Percentiles rank a stretch among this genome's conserved stretches.
Conservation (phyloP, 805 yeast genomes). For the Yarrowia phangngaensis region DNA sequence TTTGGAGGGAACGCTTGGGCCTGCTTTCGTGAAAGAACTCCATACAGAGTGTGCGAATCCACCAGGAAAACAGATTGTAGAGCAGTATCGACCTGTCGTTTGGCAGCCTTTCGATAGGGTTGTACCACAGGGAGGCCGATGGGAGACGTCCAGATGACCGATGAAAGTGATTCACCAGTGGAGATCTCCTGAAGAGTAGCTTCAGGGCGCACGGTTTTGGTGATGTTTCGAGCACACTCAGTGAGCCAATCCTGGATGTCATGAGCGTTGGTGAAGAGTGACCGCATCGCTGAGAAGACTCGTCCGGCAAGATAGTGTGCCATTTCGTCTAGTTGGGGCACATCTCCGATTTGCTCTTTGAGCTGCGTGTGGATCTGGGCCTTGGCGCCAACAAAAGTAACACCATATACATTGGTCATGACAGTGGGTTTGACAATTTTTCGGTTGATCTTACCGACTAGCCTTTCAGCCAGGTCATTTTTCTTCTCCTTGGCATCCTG, state of each 20-base stretch:
- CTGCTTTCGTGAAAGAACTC: constrained; percentile 86
- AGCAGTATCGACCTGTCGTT: constrained; percentile 69
- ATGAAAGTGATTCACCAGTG: constrained; percentile 56
- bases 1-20: constrained; percentile 94
- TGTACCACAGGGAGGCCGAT: constrained; percentile 94
- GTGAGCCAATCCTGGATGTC: constrained; percentile 95
- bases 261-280: constrained; percentile 88
- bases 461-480: constrained; percentile 38
- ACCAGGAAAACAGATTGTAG: constrained; percentile 80
- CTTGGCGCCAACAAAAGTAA: constrained; percentile 88
- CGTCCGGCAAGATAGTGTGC: constrained; percentile 67
- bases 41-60: constrained; percentile 81
- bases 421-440: constrained; percentile 95
- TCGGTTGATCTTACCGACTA: constrained; percentile 65
- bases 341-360: constrained; percentile 41
- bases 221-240: constrained; percentile 73
- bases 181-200: constrained; percentile 40
- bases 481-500: constrained; percentile 43
- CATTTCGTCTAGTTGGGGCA: constrained; percentile 48
- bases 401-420: constrained; percentile 98
- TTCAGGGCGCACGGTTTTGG: constrained; percentile 71
- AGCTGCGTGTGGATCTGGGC: constrained; percentile 81
- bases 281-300: constrained; percentile 79
- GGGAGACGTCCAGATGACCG: constrained; percentile 98
- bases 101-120: constrained; percentile 75